Conservation (phyloP, 768 basidiomycete species). For the Pisolithus sp. region DNA sequence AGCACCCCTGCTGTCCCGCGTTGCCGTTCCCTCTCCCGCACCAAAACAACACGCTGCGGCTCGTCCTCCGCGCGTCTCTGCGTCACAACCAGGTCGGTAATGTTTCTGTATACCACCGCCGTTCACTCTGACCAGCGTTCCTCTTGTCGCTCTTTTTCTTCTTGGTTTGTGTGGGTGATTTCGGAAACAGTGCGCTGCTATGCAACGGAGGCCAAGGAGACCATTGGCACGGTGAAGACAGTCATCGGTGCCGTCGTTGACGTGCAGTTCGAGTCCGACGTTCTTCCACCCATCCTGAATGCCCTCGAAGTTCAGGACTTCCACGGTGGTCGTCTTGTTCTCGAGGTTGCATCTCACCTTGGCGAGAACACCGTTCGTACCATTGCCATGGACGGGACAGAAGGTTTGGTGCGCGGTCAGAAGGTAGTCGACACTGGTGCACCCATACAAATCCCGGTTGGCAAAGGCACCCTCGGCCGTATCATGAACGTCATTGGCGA, state of each 20-base stretch:
- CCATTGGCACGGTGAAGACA: constrained; percentile 83
- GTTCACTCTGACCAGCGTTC: not conserved
- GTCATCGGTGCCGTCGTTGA: constrained; percentile 99
- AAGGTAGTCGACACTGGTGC: constrained; percentile 95
- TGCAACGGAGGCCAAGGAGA: constrained; percentile 80
- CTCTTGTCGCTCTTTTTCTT: not conserved
- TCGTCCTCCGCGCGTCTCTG: constrained; percentile 44
- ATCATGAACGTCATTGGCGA: constrained; percentile 99
- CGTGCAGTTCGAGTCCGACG: constrained; percentile 92
- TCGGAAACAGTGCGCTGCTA: constrained; percentile 63
- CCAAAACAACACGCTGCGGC: constrained; percentile 41
- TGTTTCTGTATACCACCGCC: not conserved
- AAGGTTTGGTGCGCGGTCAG: constrained; percentile 98
- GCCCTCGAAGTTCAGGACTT: constrained; percentile 97
- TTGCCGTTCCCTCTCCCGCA: constrained; percentile 38
- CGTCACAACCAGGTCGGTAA: constrained; percentile 48
- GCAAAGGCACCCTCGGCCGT: constrained; percentile 88
- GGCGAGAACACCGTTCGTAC: constrained; percentile 99
- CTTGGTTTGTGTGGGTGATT: not conserved
- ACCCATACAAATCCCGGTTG: constrained; percentile 96
- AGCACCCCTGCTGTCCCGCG: constrained; percentile 48
- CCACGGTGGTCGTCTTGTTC: constrained; percentile 92
- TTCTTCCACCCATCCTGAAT: constrained; percentile 93
- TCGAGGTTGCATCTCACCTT: constrained; percentile 97
- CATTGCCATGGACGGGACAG: constrained; percentile 99